phyloP scores from a whole-genome alignment of 1,284 basidiomycete genomes.

The Testicularia cyperi region DNA sequence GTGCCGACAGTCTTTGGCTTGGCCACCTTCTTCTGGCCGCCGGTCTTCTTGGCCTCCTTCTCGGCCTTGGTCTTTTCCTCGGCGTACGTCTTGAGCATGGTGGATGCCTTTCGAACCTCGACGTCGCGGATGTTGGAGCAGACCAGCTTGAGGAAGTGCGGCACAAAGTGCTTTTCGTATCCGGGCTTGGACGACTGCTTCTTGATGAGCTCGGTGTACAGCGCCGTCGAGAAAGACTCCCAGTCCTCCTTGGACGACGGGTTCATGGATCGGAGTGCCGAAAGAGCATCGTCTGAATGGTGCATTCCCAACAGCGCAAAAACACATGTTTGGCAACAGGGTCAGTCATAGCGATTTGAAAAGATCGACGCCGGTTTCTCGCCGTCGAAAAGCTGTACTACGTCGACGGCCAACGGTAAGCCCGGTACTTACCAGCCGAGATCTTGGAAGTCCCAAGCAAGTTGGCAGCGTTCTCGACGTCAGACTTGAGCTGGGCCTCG shows the following conservation, averaged over 20 bases:
- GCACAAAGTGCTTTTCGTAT: constrained; percentile 56
- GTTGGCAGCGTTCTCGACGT: constrained; percentile 56
- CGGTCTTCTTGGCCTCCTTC: constrained; percentile 51
- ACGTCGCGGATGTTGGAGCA: constrained; percentile 46
- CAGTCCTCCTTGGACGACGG: constrained; percentile 55
- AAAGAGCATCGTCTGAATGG: constrained; percentile 11
- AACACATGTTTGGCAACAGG: background rate
- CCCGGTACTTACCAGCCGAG: constrained; percentile 26
- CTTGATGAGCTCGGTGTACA: constrained; percentile 48
- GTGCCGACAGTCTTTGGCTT: constrained; percentile 57
- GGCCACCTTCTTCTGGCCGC: constrained; percentile 37
- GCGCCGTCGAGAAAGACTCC: constrained; percentile 37
- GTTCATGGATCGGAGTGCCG: constrained; percentile 29
- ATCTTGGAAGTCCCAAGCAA: constrained; percentile 50
- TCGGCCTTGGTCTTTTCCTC: constrained; percentile 55
- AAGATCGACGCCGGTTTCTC: too few species aligned
- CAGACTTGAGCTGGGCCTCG: constrained; percentile 53
- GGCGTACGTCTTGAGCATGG: constrained; percentile 49
- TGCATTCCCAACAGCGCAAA: background rate
- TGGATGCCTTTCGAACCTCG: constrained; percentile 48
- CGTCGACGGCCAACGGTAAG: too few species aligned
- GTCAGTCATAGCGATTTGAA: too few species aligned
- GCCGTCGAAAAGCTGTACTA: too few species aligned
- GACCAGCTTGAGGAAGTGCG: constrained; percentile 36
- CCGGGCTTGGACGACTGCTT: constrained; percentile 44